A percentile compares a stretch with the other conserved stretches of the same genome.
Conservation (phyloP, 1,139 yeast species). For the Hansenula anomala region DNA sequence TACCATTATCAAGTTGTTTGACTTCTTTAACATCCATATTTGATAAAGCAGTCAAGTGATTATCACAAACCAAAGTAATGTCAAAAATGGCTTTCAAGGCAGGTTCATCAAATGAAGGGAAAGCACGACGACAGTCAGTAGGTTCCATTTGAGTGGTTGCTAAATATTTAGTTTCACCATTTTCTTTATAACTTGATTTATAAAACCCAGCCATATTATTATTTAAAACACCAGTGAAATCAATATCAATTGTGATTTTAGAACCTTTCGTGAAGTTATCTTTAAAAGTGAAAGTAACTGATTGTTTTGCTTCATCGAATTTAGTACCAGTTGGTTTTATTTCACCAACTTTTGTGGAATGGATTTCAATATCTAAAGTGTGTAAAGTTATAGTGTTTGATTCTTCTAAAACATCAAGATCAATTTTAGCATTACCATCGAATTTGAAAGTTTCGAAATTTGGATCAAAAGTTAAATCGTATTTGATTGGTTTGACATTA, state of each 20-base stretch:
- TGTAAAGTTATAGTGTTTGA: constrained; percentile 48
- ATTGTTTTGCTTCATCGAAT: constrained; percentile 53
- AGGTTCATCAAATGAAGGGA: constrained; percentile 91
- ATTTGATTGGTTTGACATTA: constrained; percentile 68
- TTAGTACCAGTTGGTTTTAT: constrained; percentile 27
- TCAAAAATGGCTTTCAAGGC: constrained; percentile 75
- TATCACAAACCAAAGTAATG: constrained; percentile 56
- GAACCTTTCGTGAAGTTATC: constrained; percentile 43
- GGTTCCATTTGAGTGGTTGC: constrained; percentile 89
- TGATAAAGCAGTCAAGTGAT: constrained; percentile 61
- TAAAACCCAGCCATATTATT: constrained; percentile 88
- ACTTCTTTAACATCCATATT: constrained; percentile 71
- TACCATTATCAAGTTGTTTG: constrained; percentile 39
- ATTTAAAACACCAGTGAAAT: constrained; percentile 67
- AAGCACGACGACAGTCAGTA: constrained; percentile 85
- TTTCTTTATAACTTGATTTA: constrained; percentile 60
- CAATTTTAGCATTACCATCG: constrained; percentile 61
- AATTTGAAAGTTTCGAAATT: constrained; percentile 66
- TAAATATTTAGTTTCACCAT: constrained; percentile 59
- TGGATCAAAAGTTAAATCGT: constrained; percentile 70
- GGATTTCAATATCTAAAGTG: constrained; percentile 59
- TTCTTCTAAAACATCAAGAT: constrained; percentile 54
- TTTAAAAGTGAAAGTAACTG: constrained; percentile 56
- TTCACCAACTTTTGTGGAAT: constrained; percentile 42
- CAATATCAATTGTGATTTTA: constrained; percentile 41